Conservation (phyloP, 371 early-diverging fungal genomes). For the Syncephalastrum contaminatum region DNA sequence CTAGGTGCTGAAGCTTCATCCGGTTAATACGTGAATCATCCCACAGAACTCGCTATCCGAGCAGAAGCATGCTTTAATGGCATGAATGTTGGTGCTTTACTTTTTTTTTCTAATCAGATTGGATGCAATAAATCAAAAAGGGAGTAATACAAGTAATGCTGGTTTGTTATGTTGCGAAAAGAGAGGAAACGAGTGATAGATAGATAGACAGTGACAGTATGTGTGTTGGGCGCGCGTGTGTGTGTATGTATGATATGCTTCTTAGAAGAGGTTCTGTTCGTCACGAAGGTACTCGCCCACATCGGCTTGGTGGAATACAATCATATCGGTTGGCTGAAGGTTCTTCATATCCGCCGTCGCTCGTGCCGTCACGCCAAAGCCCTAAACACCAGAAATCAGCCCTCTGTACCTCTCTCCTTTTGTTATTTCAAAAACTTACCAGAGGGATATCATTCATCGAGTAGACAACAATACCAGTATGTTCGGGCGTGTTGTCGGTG, state of each 20-base stretch:
- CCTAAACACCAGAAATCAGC: slow-evolving; percentile 40
- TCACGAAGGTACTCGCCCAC: slow-evolving; percentile 98
- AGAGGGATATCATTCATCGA: slow-evolving; percentile 95
- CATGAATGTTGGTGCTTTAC: no score
- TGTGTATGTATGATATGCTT: not conserved
- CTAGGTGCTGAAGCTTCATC: no score
- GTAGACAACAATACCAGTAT: slow-evolving; percentile 96
- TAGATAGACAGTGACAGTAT: no score
- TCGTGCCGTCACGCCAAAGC: slow-evolving; percentile 98
- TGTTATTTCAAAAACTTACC: slow-evolving; percentile 29
- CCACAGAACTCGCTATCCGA: no score
- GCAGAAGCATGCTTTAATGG: no score
- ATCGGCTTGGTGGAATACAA: slow-evolving; percentile 98
- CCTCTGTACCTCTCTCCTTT: not conserved
- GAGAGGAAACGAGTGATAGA: no score
- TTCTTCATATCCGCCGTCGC: slow-evolving; percentile 89
- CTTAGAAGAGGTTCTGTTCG: slow-evolving; percentile 87
- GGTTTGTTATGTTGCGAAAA: no score
- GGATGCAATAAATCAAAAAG: no score
- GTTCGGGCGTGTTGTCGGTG: slow-evolving; percentile 97
- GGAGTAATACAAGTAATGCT: no score
- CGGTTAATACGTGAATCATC: no score
- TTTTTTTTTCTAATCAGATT: no score
- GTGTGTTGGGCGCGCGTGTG: no score
- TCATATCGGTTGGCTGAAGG: slow-evolving; percentile 94